Evolutionary conservation across 2,329 filamentous ascomycete species (phyloP), one percentile per base, ranked within the genome.

Genomic region (Colletotrichum horii): DNA sequence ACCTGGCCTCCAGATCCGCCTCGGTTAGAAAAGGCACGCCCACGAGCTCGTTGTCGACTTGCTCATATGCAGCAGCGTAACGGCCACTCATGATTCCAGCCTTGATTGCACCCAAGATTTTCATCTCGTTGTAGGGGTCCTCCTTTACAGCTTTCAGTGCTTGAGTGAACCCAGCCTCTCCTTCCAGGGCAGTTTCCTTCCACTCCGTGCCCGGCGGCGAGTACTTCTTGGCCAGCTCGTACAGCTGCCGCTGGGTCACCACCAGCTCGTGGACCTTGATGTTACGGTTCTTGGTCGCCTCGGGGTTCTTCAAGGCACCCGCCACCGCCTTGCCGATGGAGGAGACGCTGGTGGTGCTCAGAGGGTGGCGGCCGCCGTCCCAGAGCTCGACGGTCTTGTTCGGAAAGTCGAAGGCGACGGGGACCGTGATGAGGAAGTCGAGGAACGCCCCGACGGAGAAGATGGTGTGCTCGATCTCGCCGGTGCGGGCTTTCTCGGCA

Each of bases 371-470:
- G 22, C 91, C 90, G 8, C 84, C 84, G 77, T 92, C 88, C 76
- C 86, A 87, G 24, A 92, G 83, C 2, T 83, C 86, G 3, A 87
- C 86, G 0, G 62, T 70, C 71, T 58, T 66, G 56, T 67, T 61
- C 15, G 71, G 19, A 28, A 70, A 77, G 56, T 77, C 62, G 22
- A 67, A 71, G 2, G 30, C 52, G 16, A 71, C 6, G 14, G 68
- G 61, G 12, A 81, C 58, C 76, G 81, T 48, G 7, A 88, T 64
- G 9, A 85, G 86, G 90, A 89, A 93, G 80, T 94, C 92, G 72
- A 93, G 87, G 82, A 94, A 93, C 0, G 85, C 81, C 0, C 89
- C 89, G 69, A 85, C 90, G 28, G 88, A 84, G 3, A 94, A 81
- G 22, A 85, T 83, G 0, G 89, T 92, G 84, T 92, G 94, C 16